Evolutionary conservation across 164 flowering plant species (phyloP).

Genomic region (Chimonanthus salicifolius): DNA sequence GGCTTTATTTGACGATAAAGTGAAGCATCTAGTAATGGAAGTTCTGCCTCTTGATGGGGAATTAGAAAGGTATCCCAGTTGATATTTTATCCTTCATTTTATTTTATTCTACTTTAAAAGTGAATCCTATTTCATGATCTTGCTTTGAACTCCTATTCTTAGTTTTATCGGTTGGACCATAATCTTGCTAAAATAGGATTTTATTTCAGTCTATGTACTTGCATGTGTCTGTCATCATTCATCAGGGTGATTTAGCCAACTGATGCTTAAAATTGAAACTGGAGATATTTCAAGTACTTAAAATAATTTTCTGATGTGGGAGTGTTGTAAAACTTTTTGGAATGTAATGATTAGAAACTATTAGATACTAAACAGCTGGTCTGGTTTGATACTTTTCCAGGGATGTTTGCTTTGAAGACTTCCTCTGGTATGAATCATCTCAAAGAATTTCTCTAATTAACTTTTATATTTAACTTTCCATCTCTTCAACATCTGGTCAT

Average conservation of each 20-base stretch:
- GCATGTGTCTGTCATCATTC: too few relatives aligned
- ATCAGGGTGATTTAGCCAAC: too few relatives aligned
- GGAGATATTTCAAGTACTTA: too few relatives aligned
- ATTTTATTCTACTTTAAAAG: too few relatives aligned
- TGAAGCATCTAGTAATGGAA: conserved; percentile 62
- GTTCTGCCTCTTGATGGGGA: conserved; percentile 55
- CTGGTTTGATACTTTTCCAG: conserved; percentile 39
- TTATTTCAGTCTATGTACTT: too few relatives aligned
- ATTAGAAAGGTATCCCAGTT: conserved; percentile 15
- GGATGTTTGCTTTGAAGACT: conserved; percentile 74
- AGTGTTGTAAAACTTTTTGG: too few relatives aligned
- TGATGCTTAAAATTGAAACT: too few relatives aligned
- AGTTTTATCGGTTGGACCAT: not conserved
- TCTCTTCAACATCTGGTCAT: not conserved
- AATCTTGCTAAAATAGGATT: not conserved
- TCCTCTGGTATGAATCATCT: conserved; percentile 72
- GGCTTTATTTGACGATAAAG: conserved; percentile 60
- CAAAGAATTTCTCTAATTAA: not conserved
- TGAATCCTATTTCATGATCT: not conserved
- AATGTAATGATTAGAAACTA: not conserved
- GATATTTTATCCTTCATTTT: not conserved
- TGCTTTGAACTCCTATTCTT: not conserved
- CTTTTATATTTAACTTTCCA: not conserved
- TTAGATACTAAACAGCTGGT: not conserved
- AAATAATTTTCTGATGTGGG: too few relatives aligned